Conservation (phyloP, 495 filamentous ascomycete species). For the Massariosphaeria phaeospora region DNA sequence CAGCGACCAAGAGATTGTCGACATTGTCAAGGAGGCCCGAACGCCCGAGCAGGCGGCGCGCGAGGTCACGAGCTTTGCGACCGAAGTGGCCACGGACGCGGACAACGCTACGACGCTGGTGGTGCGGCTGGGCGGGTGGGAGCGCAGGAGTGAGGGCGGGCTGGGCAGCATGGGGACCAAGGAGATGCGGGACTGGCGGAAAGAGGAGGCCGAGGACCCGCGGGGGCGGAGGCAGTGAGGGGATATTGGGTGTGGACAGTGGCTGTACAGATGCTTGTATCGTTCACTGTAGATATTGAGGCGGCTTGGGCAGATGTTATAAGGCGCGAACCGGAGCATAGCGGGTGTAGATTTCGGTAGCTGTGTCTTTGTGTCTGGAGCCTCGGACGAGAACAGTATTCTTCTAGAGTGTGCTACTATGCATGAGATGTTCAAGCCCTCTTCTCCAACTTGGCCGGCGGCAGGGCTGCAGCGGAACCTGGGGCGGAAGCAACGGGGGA, state of each 20-base stretch:
- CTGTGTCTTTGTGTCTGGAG: too few species aligned
- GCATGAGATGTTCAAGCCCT: too few species aligned
- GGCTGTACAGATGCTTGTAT: too few species aligned
- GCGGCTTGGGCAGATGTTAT: too few species aligned
- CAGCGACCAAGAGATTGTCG: conserved; percentile 88
- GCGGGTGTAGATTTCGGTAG: too few species aligned
- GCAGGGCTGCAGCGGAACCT: conserved; percentile 8
- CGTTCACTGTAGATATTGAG: too few species aligned
- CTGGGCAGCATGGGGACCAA: conserved; percentile 83
- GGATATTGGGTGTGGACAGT: too few species aligned
- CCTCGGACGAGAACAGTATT: too few species aligned
- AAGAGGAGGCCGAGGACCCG: conserved; percentile 78
- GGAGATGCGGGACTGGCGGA: conserved; percentile 80
- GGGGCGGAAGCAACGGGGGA: background rate
- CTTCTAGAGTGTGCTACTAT: too few species aligned
- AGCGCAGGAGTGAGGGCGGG: conserved; percentile 82
- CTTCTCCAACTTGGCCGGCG: background rate
- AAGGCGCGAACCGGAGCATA: too few species aligned
- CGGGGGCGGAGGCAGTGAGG: conserved; percentile 58
- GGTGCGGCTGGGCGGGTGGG: conserved; percentile 89
- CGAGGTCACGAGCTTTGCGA: conserved; percentile 78
- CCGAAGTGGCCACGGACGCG: conserved; percentile 72
- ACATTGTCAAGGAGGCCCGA: conserved; percentile 85
- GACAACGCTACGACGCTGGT: conserved; percentile 97
- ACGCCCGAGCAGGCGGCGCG: conserved; percentile 82